Evolutionary conservation across 148 eudicot genomes (phyloP).

Genomic region (Cornus suecica): DNA sequence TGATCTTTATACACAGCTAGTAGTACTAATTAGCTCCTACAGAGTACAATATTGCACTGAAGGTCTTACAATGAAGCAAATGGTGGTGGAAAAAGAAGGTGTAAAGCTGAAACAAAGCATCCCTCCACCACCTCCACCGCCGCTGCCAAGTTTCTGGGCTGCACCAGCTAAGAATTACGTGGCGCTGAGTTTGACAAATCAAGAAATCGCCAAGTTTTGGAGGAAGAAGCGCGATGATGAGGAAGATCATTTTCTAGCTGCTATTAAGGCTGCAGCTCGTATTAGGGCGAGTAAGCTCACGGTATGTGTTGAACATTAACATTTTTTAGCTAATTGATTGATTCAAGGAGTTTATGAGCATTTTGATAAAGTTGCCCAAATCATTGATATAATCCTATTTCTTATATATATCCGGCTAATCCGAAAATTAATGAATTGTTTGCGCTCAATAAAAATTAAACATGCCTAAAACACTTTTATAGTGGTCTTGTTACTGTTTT

Average conservation of each 20-base stretch:
- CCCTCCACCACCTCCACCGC: slow-evolving; percentile 21
- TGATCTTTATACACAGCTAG: slow-evolving; percentile 2
- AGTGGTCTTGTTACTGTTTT: no score
- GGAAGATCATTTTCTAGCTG: slow-evolving; percentile 71
- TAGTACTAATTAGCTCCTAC: no score
- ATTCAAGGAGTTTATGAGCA: no score
- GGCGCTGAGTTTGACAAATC: slow-evolving; percentile 47
- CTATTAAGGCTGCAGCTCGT: slow-evolving; percentile 80
- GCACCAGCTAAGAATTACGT: background rate
- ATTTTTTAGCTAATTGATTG: no score
- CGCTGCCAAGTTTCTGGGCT: slow-evolving; percentile 13
- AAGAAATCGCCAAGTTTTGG: slow-evolving; percentile 80
- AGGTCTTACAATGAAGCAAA: slow-evolving; percentile 13
- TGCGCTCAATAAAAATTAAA: no score
- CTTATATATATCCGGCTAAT: no score
- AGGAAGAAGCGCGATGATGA: slow-evolving; percentile 51
- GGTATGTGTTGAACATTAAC: slow-evolving; percentile 18
- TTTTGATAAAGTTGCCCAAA: no score
- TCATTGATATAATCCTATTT: no score
- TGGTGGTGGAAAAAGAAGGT: slow-evolving; percentile 9
- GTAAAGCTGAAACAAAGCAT: slow-evolving; percentile 2
- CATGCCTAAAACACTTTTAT: no score
- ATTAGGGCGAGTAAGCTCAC: slow-evolving; percentile 52
- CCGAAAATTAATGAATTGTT: no score
- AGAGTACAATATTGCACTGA: background rate